phyloP scores from a whole-genome alignment of 495 filamentous ascomycete species.

The Haplographium delicatum region DNA sequence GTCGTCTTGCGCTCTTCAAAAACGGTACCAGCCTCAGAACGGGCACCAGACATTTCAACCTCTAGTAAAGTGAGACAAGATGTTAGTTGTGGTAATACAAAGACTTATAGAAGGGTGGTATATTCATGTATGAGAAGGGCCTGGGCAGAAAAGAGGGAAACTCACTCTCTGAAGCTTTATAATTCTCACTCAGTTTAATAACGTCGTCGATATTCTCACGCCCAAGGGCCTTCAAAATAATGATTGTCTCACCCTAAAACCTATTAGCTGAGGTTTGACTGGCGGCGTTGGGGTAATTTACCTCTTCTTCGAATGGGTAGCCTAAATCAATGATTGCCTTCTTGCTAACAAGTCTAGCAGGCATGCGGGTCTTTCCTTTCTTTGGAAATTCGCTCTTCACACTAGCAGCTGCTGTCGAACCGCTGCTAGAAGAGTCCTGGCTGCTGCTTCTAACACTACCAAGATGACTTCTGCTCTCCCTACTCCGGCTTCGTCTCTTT shows the following conservation, averaged over 20 bases:
- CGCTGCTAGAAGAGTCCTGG: constrained; percentile 27
- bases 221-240: constrained; percentile 75
- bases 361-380: constrained; percentile 84
- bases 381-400: constrained; percentile 61
- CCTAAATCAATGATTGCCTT: constrained; percentile 75
- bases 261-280: constrained; percentile 1
- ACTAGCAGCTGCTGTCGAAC: constrained; percentile 26
- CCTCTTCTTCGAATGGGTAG: constrained; percentile 84
- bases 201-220: constrained; percentile 88
- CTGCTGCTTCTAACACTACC: constrained; percentile 42
- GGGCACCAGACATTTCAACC: constrained; percentile 13
- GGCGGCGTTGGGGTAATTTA: constrained; percentile 32
- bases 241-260: constrained; percentile 63
- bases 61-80: constrained; percentile 11
- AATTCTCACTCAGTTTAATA: constrained; percentile 72
- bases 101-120: too few relatives aligned
- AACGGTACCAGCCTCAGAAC: constrained; percentile 18
- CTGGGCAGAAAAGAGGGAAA: constrained; percentile 13
- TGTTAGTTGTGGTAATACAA: too few relatives aligned
- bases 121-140: not conserved
- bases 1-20: constrained; percentile 19
- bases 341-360: constrained; percentile 66
- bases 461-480: constrained; percentile 32
- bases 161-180: constrained; percentile 41
- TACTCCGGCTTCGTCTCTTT: constrained; percentile 32